Conservation (phyloP, 2,329 filamentous ascomycete species). For the Scedosporium apiospermum region DNA sequence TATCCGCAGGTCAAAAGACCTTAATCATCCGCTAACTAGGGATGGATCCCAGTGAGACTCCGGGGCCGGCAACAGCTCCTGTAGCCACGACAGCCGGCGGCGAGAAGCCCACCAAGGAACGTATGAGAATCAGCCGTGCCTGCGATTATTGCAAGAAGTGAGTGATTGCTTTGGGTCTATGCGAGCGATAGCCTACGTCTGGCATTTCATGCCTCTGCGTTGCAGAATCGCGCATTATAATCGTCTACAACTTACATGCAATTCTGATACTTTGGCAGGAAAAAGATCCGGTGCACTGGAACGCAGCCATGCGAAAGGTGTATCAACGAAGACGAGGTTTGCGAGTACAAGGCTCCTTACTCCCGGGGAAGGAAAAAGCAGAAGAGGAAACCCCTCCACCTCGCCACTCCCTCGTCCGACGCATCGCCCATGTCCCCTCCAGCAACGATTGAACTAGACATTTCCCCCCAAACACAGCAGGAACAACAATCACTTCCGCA, state of each 20-base stretch:
- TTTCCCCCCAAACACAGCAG: no score
- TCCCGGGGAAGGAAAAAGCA: background rate
- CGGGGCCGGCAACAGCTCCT: background rate
- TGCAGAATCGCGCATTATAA: background rate
- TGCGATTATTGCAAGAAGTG: background rate
- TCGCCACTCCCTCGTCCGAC: background rate
- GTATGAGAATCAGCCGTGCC: background rate
- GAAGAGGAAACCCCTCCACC: background rate
- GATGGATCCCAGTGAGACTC: background rate
- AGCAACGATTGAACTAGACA: background rate
- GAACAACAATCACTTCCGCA: no score
- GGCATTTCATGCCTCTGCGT: background rate
- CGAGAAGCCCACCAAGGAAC: background rate
- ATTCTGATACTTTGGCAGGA: background rate
- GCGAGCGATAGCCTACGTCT: background rate
- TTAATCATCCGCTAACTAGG: background rate
- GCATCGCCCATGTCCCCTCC: background rate
- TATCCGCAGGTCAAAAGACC: background rate
- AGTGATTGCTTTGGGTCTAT: background rate
- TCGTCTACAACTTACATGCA: background rate
- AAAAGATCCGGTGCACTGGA: background rate
- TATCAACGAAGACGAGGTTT: background rate
- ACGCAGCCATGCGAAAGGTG: background rate
- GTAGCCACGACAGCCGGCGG: background rate
- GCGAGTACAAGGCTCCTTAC: background rate